Conservation (phyloP, 768 basidiomycete species). For the Termitomyces sp. region DNA sequence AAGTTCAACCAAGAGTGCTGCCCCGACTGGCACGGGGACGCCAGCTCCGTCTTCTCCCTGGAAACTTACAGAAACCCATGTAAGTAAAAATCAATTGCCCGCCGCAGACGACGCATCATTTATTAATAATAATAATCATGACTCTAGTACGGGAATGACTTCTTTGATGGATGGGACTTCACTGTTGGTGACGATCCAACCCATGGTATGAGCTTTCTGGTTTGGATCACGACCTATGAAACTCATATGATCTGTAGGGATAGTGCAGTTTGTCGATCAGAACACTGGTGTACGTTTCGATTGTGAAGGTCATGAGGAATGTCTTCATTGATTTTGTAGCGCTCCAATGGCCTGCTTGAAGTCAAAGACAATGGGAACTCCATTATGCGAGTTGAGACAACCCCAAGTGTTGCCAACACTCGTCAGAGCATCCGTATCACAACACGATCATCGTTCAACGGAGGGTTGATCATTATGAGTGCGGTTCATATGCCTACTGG, state of each 20-base stretch:
- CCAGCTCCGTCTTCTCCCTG: slow-evolving; percentile 41
- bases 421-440: slow-evolving; percentile 79
- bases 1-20: slow-evolving; percentile 14
- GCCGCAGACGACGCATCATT: slow-evolving; percentile 3
- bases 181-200: slow-evolving; percentile 70
- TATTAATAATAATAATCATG: slow-evolving; percentile 3
- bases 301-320: background rate
- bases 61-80: slow-evolving; percentile 56
- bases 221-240: background rate
- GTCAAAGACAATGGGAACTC: slow-evolving; percentile 72
- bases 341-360: slow-evolving; percentile 51
- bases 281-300: slow-evolving; percentile 44
- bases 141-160: slow-evolving; percentile 53
- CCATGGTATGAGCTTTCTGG: slow-evolving; percentile 35
- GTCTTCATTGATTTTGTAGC: slow-evolving; percentile 25
- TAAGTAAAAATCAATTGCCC: slow-evolving; percentile 22
- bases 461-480: slow-evolving; percentile 74
- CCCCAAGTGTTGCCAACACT: slow-evolving; percentile 57
- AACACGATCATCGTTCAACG: slow-evolving; percentile 52
- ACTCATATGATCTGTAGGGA: slow-evolving; percentile 17
- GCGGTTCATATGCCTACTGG: slow-evolving; percentile 87
- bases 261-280: slow-evolving; percentile 63
- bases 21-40: slow-evolving; percentile 13
- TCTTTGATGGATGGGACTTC: slow-evolving; percentile 84
- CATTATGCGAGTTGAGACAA: slow-evolving; percentile 87